Base-by-base conservation (phyloP, 1,284 basidiomycete species). In the Cryptococcus sp. region DNA sequence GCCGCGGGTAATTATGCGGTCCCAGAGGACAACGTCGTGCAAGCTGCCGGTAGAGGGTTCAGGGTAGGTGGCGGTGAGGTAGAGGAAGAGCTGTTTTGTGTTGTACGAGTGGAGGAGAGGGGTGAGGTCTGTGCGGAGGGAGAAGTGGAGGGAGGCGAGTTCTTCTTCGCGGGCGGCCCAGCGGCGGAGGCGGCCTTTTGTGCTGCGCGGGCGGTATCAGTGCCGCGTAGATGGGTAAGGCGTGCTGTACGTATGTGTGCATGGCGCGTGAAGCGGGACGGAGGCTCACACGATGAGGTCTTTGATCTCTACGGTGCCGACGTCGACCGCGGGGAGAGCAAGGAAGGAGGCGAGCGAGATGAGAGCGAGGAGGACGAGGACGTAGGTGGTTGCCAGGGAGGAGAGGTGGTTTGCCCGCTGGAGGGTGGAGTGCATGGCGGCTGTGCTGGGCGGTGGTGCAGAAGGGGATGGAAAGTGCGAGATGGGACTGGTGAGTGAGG, bases 21-120 rank as follows among this genome's bases (percentile, higher is more conserved):
- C 78, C 78, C 78, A 79, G 4, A 79, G 59, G 13, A 77, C 76
- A 15, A 78, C 71, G n/a, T 73, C 69, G 64, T 78, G 75, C 16
- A 33, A 15, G 45, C 62, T 65, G 52, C 55, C 53, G 1, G 52
- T 55, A 1, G 46, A 53, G 15, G 59, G 56, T 46, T 73, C 72
- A 35, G 60, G 57, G 53, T 76, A 78, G 5, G 64, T 60, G 1
- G 78, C 78, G 0, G 73, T 76, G 5, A 79, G 65, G 59, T 77
- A 73, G n/a, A 78, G 61, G 61, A 77, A 78, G 18, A 79, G 64
- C 58, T 79, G 78, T 60, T 79, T 79, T 33, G 77, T 78, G 62
- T 79, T 79, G 70, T 76, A 79, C 16, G 70, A 67, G 48, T 72
- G 65, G 50, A 79, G 72, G 16, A 79, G 56, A 1, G 72, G 70